phyloP scores from a whole-genome alignment of 176 grass and related monocot genomes.

The Musa beccarii region DNA sequence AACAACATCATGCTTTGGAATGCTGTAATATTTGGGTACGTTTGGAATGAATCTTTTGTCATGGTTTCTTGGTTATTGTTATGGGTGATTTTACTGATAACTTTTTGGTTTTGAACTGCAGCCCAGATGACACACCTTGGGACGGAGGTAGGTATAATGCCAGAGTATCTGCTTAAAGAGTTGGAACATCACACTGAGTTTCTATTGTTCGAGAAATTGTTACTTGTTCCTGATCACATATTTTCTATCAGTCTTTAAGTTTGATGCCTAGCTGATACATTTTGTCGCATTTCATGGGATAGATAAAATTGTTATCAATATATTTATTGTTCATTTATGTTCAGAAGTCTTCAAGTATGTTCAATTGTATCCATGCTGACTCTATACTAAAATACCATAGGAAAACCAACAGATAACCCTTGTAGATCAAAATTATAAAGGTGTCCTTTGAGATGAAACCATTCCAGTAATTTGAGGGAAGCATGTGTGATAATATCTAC shows the following conservation, averaged over 20 bases:
- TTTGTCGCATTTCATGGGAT: no score
- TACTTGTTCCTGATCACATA: neutral
- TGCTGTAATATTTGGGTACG: constrained; percentile 83
- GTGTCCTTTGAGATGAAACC: no score
- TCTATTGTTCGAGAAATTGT: neutral
- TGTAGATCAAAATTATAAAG: no score
- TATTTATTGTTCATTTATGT: no score
- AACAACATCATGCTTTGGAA: constrained; percentile 88
- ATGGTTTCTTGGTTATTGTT: constrained; percentile 5
- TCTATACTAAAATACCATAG: neutral
- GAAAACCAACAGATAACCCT: no score
- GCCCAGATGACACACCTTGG: constrained; percentile 81
- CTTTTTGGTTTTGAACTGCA: constrained; percentile 24
- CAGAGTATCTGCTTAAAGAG: neutral
- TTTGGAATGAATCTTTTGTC: neutral
- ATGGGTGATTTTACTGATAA: constrained; percentile 14
- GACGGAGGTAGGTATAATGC: constrained; percentile 58
- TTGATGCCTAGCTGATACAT: no score
- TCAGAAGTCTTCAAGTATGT: no score
- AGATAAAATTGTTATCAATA: no score
- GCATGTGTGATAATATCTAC: no score
- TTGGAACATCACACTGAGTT: neutral
- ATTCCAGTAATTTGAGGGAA: no score
- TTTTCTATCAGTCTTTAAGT: no score
- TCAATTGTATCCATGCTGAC: neutral